Evolutionary conservation across 352 stramenopile genomes (phyloP).

Genomic region (Globisporangium mamillatum): DNA sequence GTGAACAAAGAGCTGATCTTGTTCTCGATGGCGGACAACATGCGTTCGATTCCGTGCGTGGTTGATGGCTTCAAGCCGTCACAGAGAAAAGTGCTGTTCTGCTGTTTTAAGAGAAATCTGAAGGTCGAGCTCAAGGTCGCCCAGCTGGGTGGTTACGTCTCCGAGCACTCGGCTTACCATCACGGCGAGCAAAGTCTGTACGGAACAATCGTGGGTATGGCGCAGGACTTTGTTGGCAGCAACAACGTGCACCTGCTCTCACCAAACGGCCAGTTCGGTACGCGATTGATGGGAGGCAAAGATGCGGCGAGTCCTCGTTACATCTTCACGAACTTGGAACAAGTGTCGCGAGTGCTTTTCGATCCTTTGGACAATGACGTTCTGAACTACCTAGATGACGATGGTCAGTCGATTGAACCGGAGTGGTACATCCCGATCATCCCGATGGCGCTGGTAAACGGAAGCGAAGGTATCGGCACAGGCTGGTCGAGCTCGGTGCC

Average conservation of each 20-base stretch:
- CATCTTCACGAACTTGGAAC: constrained; percentile 92
- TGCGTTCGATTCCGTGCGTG: constrained; percentile 94
- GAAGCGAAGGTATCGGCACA: constrained; percentile 97
- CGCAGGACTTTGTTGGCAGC: constrained; percentile 97
- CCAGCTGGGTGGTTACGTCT: constrained; percentile 96
- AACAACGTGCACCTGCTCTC: constrained; percentile 98
- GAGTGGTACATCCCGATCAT: constrained; percentile 96
- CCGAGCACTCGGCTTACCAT: constrained; percentile 98
- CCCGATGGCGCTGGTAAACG: constrained; percentile 96
- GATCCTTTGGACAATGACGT: constrained; percentile 89
- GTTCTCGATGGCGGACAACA: constrained; percentile 98
- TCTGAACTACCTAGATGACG: constrained; percentile 90
- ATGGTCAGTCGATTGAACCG: constrained; percentile 91
- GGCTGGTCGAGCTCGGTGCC: constrained; percentile 91
- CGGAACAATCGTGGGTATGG: constrained; percentile 97
- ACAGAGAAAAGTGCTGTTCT: constrained; percentile 97
- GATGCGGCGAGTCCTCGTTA: constrained; percentile 94
- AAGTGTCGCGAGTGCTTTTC: constrained; percentile 83
- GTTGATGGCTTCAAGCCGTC: constrained; percentile 99
- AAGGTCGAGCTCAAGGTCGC: constrained; percentile 91
- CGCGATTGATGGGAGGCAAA: constrained; percentile 95
- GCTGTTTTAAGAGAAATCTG: constrained; percentile 98
- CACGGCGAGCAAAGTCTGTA: constrained; percentile 95
- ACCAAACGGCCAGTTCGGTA: constrained; percentile 97
- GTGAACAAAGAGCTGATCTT: constrained; percentile 99